These are phyloP conservation scores for Parastagonospora avenae DNA, from an alignment of 2,329 filamentous ascomycete genomes.

Conservation along the genomic window DNA sequence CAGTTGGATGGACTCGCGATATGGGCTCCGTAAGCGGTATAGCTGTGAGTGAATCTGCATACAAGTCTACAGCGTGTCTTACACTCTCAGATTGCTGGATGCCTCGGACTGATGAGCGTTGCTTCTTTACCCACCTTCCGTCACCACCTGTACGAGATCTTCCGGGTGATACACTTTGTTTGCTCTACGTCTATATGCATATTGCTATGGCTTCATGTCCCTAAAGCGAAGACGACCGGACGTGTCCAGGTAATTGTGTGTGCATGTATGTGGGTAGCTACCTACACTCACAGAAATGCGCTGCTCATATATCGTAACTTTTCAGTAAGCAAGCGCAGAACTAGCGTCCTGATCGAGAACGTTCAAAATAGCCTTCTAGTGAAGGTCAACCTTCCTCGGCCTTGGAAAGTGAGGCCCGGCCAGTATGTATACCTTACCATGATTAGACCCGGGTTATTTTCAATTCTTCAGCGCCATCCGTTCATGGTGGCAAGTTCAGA, in stretches of 20 bases:
- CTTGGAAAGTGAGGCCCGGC: constrained; percentile 15
- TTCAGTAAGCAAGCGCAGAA: constrained; percentile 11
- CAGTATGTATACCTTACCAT: constrained; percentile 24
- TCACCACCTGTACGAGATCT: constrained; percentile 7
- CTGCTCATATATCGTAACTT: constrained; percentile 18
- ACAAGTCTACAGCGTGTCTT: not conserved
- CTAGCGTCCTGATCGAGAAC: constrained; percentile 10
- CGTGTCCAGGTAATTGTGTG: constrained; percentile 5
- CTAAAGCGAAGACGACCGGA: constrained; percentile 1
- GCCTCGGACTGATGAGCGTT: constrained; percentile 5
- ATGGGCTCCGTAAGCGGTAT: not conserved
- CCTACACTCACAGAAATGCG: constrained; percentile 7
- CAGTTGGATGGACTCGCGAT: not conserved
- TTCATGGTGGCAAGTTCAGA: constrained; percentile 13
- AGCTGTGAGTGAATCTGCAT: not conserved
- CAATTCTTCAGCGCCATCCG: constrained; percentile 15
- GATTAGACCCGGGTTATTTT: constrained; percentile 9
- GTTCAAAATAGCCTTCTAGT: constrained; percentile 11
- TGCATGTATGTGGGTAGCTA: constrained; percentile 10
- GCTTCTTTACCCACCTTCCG: constrained; percentile 7
- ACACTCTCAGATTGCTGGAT: constrained; percentile 2
- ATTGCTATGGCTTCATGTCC: constrained; percentile 13
- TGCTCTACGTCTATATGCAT: constrained; percentile 13
- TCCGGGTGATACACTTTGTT: constrained; percentile 7
- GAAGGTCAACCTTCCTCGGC: constrained; percentile 9